Percentiles rank a stretch among this genome's conserved stretches.
Conservation (phyloP, 176 grass and related monocot genomes). For the Triticum timopheevii region DNA sequence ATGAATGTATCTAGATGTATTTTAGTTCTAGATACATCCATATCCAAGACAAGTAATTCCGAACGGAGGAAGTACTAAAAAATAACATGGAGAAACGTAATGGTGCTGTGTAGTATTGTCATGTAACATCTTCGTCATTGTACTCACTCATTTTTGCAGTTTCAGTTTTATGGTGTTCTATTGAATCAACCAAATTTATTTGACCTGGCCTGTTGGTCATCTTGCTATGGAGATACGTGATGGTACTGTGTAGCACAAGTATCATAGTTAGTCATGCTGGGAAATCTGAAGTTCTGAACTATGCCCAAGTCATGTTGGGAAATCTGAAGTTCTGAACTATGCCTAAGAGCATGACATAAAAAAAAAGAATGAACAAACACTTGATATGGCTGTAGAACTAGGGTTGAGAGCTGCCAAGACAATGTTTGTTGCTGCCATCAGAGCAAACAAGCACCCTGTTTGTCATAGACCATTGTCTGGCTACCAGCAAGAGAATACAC, state of each 20-base stretch:
- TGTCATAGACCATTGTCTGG: neutral
- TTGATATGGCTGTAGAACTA: constrained; percentile 16
- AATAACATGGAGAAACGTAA: neutral
- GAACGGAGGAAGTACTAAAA: neutral
- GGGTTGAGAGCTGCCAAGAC: neutral
- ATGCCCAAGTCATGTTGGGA: neutral
- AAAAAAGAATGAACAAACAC: neutral
- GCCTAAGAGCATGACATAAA: neutral
- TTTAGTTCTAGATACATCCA: too few relatives aligned
- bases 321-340: constrained; percentile 16
- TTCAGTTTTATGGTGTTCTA: neutral
- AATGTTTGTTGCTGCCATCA: neutral
- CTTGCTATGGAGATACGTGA: neutral
- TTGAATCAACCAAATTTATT: constrained; percentile 21
- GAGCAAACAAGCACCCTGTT: neutral
- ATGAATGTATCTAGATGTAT: too few relatives aligned
- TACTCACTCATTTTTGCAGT: neutral
- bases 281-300: constrained; percentile 15
- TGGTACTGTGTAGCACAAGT: neutral
- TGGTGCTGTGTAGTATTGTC: neutral
- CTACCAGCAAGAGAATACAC: constrained; percentile 6
- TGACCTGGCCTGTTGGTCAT: neutral
- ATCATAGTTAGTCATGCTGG: neutral
- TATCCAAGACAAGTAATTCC: too few relatives aligned
- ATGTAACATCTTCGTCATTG: neutral